Evolutionary conservation across 179 eudicot genomes (phyloP), one percentile per base, ranked within the genome.

Genomic region (Beta corolliflora): DNA sequence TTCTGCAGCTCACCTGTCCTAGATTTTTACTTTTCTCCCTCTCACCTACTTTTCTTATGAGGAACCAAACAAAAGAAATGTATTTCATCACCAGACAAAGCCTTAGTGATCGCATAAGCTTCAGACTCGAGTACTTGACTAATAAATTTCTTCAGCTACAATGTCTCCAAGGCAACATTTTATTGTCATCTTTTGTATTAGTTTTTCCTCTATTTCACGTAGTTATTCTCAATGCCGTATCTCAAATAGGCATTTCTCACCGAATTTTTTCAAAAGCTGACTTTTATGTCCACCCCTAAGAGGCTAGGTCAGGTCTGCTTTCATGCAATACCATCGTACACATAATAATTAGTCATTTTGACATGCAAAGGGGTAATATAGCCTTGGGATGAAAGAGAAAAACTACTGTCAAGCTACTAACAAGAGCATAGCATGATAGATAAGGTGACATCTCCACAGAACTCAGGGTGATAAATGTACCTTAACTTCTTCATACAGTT

Each of bases 401-500:
- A 9, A 59, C 50, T 25, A 69, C 36, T 21, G 18, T 29, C 46
- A 21, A 76, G 60, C 59, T 21, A 68, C 69, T 25, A 16, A 48
- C 0, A 8, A 25, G 1, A 11, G 10, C 45, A 21, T 44, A 48
- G 3, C 52, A 48, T 9, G 52, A 48, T 0, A 48, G 41, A 80
- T 36, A 64, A 45, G 36, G 15, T 21, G 41, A 75, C 5, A 55
- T 46, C 67, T 44, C 15, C n/a, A n/a, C 8, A 10, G 16, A 45
- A 78, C 3, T 46, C 12, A 73, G 46, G 46, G 13, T 45, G 54
- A 45, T 46, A 36, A 75, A 55, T 36, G 74, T 83, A 94, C 99
- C 99, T 96, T 96, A 74, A 96, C 96, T 93, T 96, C 99, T 87
- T 96, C 99, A 41, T 92, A 96, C 1, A 96, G 89, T 88, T 96